Conservation (phyloP, 139 green algal genomes). For the Chloropicon primus region DNA sequence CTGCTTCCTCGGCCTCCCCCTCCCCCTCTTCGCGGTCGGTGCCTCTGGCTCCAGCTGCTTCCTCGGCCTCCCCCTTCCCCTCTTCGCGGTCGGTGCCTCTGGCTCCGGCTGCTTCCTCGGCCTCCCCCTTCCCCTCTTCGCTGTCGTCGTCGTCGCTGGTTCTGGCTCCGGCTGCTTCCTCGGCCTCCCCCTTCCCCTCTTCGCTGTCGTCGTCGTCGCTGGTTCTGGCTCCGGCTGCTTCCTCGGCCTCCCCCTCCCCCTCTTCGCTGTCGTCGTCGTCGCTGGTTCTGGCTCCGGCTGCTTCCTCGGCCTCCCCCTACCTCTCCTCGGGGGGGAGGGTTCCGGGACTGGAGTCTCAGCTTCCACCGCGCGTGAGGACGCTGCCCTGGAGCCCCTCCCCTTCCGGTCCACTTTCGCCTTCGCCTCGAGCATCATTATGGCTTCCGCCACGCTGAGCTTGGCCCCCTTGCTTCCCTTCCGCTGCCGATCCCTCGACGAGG, state of each 20-base stretch:
- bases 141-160: too few species aligned
- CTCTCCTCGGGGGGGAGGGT: too few species aligned
- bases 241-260: not conserved
- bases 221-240: not conserved
- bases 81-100: not conserved
- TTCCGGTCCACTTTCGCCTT: too few species aligned
- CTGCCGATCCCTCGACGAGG: too few species aligned
- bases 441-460: not conserved
- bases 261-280: too few species aligned
- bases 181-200: not conserved
- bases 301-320: too few species aligned
- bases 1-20: not conserved
- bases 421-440: too few species aligned
- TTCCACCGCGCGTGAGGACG: too few species aligned
- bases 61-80: not conserved
- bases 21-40: not conserved
- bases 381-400: too few species aligned
- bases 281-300: too few species aligned
- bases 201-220: not conserved
- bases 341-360: too few species aligned
- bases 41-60: not conserved
- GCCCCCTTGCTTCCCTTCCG: not conserved
- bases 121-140: not conserved
- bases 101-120: not conserved
- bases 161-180: not conserved